Evolutionary conservation across 495 filamentous ascomycete genomes (phyloP).

Genomic region (Ramalina peruviana): DNA sequence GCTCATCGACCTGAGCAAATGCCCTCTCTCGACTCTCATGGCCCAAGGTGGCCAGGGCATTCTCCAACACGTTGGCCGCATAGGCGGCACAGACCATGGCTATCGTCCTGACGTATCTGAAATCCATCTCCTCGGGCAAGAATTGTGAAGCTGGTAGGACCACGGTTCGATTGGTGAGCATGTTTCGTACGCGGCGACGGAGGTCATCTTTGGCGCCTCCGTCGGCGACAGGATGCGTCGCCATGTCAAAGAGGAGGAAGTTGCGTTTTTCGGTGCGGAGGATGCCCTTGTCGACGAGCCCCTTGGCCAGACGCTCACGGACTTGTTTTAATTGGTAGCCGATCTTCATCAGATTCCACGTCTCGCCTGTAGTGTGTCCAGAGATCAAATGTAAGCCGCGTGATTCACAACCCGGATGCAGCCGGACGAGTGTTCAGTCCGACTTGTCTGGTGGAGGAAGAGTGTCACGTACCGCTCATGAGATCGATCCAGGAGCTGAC

Average conservation of each 20-base stretch:
- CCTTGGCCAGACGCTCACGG: constrained; percentile 90
- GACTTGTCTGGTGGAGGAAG: too few relatives aligned
- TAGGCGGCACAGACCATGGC: constrained; percentile 97
- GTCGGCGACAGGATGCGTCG: constrained; percentile 95
- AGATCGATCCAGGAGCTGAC: constrained; percentile 97
- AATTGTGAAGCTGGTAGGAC: constrained; percentile 71
- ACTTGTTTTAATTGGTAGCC: constrained; percentile 99
- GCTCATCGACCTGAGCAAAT: constrained; percentile 92
- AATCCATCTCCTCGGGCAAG: constrained; percentile 87
- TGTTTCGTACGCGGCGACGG: constrained; percentile 75
- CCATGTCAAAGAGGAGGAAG: constrained; percentile 99
- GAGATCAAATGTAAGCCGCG: constrained; percentile 9
- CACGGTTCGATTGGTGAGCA: constrained; percentile 86
- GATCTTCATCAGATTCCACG: constrained; percentile 99
- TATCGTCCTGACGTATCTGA: constrained; percentile 79
- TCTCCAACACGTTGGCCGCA: constrained; percentile 94
- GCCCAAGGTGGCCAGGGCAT: constrained; percentile 83
- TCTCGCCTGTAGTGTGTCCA: constrained; percentile 55
- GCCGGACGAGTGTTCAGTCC: background rate
- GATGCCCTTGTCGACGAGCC: constrained; percentile 97
- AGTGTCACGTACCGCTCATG: constrained; percentile 65
- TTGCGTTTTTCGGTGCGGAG: constrained; percentile 97
- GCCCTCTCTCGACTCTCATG: constrained; percentile 89
- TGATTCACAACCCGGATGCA: background rate
- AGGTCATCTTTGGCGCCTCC: constrained; percentile 96